A percentile compares a stretch with the other conserved stretches of the same genome.
Evolutionary conservation across 148 eudicot genomes (phyloP).

Genomic region (Rhododendron vialii): DNA sequence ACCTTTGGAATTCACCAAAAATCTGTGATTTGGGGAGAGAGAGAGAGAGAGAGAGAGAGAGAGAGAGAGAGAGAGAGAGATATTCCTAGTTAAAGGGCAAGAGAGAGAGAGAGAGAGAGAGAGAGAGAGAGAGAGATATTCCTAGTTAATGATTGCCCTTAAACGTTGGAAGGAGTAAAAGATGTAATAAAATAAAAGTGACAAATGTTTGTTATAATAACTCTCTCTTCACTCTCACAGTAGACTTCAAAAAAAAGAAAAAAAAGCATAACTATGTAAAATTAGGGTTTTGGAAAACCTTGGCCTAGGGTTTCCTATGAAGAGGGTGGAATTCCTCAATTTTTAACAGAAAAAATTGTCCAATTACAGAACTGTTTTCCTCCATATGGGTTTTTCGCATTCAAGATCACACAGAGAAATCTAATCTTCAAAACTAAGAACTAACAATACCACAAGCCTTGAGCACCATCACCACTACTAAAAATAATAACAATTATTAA

Average conservation of each 20-base stretch:
- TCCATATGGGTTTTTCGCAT: not conserved
- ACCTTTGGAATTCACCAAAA: slow-evolving; percentile 8
- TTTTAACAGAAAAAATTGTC: not conserved
- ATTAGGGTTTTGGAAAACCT: slow-evolving; percentile 14
- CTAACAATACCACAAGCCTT: not conserved
- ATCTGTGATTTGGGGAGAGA: not conserved
- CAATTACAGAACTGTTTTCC: not conserved
- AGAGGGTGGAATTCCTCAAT: not conserved
- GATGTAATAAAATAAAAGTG: not conserved
- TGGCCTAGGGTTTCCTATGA: slow-evolving; percentile 4
- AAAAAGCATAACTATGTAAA: not conserved
- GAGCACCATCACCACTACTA: not conserved
- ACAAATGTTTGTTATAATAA: too few species aligned
- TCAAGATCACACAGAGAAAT: not conserved
- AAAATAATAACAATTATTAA: not conserved
- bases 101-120: slow-evolving; percentile 2
- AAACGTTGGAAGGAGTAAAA: slow-evolving; percentile 21
- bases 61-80: not conserved
- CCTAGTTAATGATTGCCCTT: slow-evolving; percentile 15
- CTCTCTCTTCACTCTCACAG: not conserved
- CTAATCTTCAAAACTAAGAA: not conserved
- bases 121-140: not conserved
- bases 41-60: not conserved
- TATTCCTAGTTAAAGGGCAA: not conserved
- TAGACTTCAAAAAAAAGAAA: too few species aligned